Evolutionary conservation across 2,329 filamentous ascomycete species (phyloP), one percentile per base, ranked within the genome.

Genomic region (Talaromyces sp.): DNA sequence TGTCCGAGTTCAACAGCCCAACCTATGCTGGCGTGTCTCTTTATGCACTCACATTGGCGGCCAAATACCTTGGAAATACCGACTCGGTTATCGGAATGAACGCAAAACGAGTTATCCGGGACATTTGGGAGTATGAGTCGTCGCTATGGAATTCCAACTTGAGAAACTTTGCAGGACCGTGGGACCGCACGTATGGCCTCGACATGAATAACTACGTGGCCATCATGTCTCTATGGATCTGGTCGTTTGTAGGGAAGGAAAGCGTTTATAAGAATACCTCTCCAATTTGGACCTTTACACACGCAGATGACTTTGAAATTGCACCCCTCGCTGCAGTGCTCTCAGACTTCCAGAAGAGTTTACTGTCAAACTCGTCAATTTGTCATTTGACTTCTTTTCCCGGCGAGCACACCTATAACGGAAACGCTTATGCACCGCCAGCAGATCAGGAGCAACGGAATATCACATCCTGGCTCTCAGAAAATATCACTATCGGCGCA

Each of bases 11-110:
- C 70, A 86, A 86, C 65, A 81, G 80, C 0, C 82, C 82, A 4
- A 88, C 85, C 0, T 88, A 88, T 65, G 82, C 83, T 0, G 85
- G 85, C 0, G 82, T 88, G 0, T 85, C 83, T 0, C 73, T 88
- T 2, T 85, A 79, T 54, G 85, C 82, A 0, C 72, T 88, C 6
- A 80, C 81, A 1, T 70, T 87, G 0, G 86, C 83, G 80, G 79
- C 79, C 12, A 85, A 85, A 62, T 88, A 88, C 65, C 54, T 60
- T 3, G 72, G 85, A 17, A 79, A 81, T 0, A 66, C 75, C 5
- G 76, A 79, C 56, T 84, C 83, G 0, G 65, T 84, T 29, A 83
- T 88, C 79, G 73, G 77, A 11, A 69, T 79, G 56, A 77, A 82
- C 57, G 84, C 79, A 0, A 74, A 77, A 0, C 72, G 74, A 4